Evolutionary conservation across 345 rosid genomes (phyloP).

Genomic region (Erodium maritimum): DNA sequence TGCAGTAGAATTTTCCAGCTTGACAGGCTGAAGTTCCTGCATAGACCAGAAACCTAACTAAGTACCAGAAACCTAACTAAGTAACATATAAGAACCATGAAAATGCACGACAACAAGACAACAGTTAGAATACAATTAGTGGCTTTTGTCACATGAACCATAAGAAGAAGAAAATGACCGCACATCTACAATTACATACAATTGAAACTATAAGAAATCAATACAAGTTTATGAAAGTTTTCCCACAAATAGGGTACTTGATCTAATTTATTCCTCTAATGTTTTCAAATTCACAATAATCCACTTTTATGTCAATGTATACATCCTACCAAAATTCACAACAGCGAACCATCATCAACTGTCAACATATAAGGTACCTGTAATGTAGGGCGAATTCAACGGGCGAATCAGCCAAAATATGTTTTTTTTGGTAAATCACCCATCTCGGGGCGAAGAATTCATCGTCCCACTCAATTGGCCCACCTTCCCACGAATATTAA

Average conservation of each 20-base stretch:
- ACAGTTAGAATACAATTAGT: background rate
- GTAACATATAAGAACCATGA: background rate
- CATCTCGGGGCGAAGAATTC: too few relatives aligned
- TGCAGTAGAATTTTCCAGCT: conserved; percentile 49
- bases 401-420: too few relatives aligned
- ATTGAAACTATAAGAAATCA: background rate
- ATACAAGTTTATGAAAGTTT: background rate
- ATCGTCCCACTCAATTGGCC: too few relatives aligned
- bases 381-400: too few relatives aligned
- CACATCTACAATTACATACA: background rate
- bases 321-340: background rate
- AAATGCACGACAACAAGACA: background rate
- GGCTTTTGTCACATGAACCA: background rate
- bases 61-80: conserved; percentile 8
- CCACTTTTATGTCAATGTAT: background rate
- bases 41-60: conserved; percentile 10
- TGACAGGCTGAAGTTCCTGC: conserved; percentile 80
- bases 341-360: background rate
- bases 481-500: too few relatives aligned
- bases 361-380: too few relatives aligned
- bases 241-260: too few relatives aligned
- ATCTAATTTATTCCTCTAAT: background rate
- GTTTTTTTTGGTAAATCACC: background rate
- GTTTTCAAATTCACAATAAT: background rate
- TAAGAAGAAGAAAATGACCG: background rate